These are phyloP conservation scores for Hibiscus mutabilis DNA, from an alignment of 345 rosid genomes.

Conservation along the genomic window DNA sequence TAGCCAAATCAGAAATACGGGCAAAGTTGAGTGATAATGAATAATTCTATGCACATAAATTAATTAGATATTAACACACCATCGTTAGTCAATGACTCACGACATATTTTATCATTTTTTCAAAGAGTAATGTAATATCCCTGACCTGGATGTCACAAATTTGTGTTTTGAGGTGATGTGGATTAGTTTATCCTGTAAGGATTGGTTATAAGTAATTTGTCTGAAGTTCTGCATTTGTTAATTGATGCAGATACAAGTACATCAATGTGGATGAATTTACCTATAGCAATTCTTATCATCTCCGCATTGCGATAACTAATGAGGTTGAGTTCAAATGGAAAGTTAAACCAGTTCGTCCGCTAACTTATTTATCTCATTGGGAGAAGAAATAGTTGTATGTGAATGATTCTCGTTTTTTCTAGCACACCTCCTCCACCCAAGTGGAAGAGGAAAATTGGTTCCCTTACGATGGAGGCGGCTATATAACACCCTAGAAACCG, in stretches of 20 bases:
- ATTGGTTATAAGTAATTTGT: background rate
- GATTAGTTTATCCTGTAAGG: background rate
- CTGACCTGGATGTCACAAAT: too few relatives aligned
- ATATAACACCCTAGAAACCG: background rate
- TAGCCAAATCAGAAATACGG: too few relatives aligned
- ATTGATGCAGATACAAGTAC: slow-evolving; percentile 72
- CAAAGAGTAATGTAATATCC: too few relatives aligned
- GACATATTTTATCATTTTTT: too few relatives aligned
- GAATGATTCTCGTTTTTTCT: slow-evolving; percentile 66
- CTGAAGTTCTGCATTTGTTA: slow-evolving; percentile 3
- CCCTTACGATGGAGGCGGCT: slow-evolving; percentile 78
- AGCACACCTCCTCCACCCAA: slow-evolving; percentile 38
- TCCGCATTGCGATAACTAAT: slow-evolving; percentile 40
- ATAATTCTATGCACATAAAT: too few relatives aligned
- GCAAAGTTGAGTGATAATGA: too few relatives aligned
- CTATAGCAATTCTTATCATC: slow-evolving; percentile 57
- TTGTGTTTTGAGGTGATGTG: background rate
- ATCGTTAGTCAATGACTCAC: too few relatives aligned
- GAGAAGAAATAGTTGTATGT: slow-evolving; percentile 69
- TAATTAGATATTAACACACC: too few relatives aligned
- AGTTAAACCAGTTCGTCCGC: slow-evolving; percentile 19
- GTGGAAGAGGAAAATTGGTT: slow-evolving; percentile 85
- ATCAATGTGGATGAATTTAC: slow-evolving; percentile 92
- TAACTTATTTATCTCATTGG: slow-evolving; percentile 43
- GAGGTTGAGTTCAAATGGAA: slow-evolving; percentile 84